A percentile compares a stretch with the other conserved stretches of the same genome.
Conservation (phyloP, 2,329 filamentous ascomycete species). For the Aspergillus proliferans region DNA sequence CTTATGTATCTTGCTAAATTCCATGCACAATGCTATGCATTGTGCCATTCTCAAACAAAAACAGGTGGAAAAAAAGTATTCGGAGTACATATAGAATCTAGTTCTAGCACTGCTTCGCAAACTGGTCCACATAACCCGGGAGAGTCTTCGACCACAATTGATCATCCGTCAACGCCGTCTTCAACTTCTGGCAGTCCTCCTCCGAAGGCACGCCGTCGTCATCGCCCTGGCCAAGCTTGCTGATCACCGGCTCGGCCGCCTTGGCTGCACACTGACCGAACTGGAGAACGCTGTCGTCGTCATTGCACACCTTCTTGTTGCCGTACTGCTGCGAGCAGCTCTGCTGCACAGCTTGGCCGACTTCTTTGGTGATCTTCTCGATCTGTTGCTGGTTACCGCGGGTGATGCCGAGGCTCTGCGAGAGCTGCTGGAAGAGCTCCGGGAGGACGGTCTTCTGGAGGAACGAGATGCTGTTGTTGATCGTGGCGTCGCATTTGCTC, state of each 20-base stretch:
- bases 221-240: not conserved
- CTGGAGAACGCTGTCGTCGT: not conserved
- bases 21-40: too few relatives aligned
- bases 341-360: slow-evolving; percentile 4
- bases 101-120: slow-evolving; percentile 4
- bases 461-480: slow-evolving; percentile 8
- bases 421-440: slow-evolving; percentile 4
- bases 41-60: too few relatives aligned
- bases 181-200: slow-evolving; percentile 5
- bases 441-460: slow-evolving; percentile 6
- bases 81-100: not conserved
- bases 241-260: slow-evolving; percentile 4
- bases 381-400: slow-evolving; percentile 3
- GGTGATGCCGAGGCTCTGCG: slow-evolving; percentile 3
- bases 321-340: slow-evolving; percentile 3
- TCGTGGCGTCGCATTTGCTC: slow-evolving; percentile 6
- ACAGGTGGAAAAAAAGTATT: too few relatives aligned
- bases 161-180: slow-evolving; percentile 1
- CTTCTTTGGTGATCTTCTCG: slow-evolving; percentile 3
- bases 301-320: slow-evolving; percentile 6
- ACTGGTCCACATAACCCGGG: slow-evolving; percentile 5
- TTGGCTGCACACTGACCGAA: slow-evolving; percentile 4
- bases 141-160: slow-evolving; percentile 5
- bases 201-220: slow-evolving; percentile 1
- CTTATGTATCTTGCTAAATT: too few relatives aligned